phyloP scores from a whole-genome alignment of 176 grass and related monocot genomes.

The Miscanthus lutarioriparius region DNA sequence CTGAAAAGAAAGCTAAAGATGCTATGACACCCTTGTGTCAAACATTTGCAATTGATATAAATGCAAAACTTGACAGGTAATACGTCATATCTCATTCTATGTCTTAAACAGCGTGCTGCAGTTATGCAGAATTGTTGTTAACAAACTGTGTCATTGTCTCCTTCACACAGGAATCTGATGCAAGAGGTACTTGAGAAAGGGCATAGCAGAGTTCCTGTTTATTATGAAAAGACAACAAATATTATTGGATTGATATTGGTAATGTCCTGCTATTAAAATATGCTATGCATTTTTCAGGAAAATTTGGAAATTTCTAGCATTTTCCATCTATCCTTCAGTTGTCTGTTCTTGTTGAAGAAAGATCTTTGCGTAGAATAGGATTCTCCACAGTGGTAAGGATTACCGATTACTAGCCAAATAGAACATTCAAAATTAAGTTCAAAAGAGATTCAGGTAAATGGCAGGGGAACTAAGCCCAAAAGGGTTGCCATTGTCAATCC shows the following conservation, averaged over 20 bases:
- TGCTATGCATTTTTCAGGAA: background rate
- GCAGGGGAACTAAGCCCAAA: background rate
- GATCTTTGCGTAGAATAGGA: background rate
- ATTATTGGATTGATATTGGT: slow-evolving; percentile 95
- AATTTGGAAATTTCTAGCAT: slow-evolving; percentile 9
- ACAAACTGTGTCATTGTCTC: background rate
- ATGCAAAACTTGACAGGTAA: slow-evolving; percentile 80
- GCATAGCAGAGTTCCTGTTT: slow-evolving; percentile 91
- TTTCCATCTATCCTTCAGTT: background rate
- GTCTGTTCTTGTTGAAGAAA: background rate
- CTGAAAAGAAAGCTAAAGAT: slow-evolving; percentile 82
- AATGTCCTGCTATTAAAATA: slow-evolving; percentile 26
- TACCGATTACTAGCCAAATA: background rate
- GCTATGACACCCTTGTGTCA: slow-evolving; percentile 72
- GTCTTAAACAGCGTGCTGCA: background rate
- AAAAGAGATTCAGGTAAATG: background rate
- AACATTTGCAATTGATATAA: slow-evolving; percentile 94
- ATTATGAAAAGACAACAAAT: slow-evolving; percentile 82
- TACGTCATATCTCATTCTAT: background rate
- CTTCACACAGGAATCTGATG: slow-evolving; percentile 59
- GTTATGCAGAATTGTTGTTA: background rate
- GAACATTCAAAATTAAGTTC: background rate
- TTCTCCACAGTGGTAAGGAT: background rate
- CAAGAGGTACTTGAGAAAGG: slow-evolving; percentile 78
- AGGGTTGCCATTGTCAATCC: background rate